Conservation (phyloP, 192 early-diverging fungal genomes). For the Podochytrium sp. region DNA sequence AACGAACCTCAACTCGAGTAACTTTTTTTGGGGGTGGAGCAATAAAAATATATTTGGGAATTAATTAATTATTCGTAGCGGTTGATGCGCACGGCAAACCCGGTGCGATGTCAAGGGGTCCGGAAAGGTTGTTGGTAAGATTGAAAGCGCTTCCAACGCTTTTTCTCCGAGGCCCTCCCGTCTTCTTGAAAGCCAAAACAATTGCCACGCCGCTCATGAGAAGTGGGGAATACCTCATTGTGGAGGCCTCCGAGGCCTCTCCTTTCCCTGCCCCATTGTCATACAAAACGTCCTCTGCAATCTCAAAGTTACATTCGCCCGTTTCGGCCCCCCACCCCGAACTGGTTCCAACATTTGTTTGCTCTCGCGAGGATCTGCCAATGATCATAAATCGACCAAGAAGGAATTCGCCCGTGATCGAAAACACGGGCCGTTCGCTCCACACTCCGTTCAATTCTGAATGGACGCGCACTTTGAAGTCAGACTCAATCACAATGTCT, state of each 20-base stretch:
- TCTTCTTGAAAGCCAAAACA: too few relatives aligned
- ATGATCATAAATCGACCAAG: slow-evolving; percentile 22
- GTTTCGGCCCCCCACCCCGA: slow-evolving; percentile 3
- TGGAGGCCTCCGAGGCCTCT: background rate
- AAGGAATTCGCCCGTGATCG: slow-evolving; percentile 22
- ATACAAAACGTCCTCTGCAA: slow-evolving; percentile 5
- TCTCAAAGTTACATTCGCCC: slow-evolving; percentile 23
- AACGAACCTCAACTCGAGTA: background rate
- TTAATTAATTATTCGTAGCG: background rate
- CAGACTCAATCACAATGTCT: slow-evolving; percentile 1
- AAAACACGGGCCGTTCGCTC: slow-evolving; percentile 19
- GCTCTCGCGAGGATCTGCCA: background rate
- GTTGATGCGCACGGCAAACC: too few relatives aligned
- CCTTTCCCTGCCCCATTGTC: background rate
- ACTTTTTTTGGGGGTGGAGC: background rate
- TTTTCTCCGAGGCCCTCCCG: too few relatives aligned
- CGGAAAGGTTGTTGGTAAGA: too few relatives aligned
- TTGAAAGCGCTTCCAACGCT: too few relatives aligned
- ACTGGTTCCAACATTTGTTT: slow-evolving; percentile 22
- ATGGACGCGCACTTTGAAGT: slow-evolving; percentile 6
- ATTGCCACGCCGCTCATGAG: too few relatives aligned
- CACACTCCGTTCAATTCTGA: background rate
- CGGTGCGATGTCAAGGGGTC: too few relatives aligned
- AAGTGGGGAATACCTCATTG: too few relatives aligned
- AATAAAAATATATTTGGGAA: slow-evolving; percentile 8